phyloP scores from a whole-genome alignment of 2,329 filamentous ascomycete species.

The Botryotinia convoluta region DNA sequence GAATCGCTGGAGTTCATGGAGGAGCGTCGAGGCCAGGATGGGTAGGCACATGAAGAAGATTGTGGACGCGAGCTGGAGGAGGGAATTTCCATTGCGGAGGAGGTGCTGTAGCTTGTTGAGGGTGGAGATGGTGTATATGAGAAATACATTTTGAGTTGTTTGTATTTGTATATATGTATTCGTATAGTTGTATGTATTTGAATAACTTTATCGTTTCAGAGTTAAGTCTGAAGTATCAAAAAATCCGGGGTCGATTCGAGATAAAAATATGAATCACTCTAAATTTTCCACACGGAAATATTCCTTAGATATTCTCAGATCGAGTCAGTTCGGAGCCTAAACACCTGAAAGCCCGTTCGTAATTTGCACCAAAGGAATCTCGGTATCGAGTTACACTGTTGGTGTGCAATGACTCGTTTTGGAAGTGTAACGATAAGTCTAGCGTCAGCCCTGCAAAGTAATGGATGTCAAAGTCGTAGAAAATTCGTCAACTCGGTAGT shows the following conservation, averaged over 20 bases:
- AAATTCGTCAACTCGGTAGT: slow-evolving; percentile 5
- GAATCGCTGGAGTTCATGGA: slow-evolving; percentile 42
- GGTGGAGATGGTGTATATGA: slow-evolving; percentile 33
- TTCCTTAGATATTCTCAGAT: not conserved
- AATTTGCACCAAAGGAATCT: slow-evolving; percentile 11
- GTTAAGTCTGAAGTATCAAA: not conserved
- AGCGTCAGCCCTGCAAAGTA: slow-evolving; percentile 17
- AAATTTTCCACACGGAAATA: not conserved
- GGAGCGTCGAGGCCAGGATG: slow-evolving; percentile 56
- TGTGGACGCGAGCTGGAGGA: slow-evolving; percentile 28
- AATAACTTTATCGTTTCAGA: not conserved
- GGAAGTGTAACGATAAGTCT: slow-evolving; percentile 18
- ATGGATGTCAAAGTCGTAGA: slow-evolving; percentile 4
- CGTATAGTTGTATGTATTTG: not conserved
- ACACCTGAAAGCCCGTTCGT: slow-evolving; percentile 10
- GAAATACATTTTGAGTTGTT: slow-evolving; percentile 31
- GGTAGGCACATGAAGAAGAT: slow-evolving; percentile 50
- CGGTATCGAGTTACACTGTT: not conserved
- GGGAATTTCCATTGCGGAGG: slow-evolving; percentile 35
- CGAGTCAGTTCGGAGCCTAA: slow-evolving; percentile 13
- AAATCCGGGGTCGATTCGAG: slow-evolving; percentile 8
- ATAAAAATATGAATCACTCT: slow-evolving; percentile 2
- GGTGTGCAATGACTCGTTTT: not conserved
- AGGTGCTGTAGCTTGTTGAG: slow-evolving; percentile 29
- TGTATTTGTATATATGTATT: not conserved